phyloP scores from a whole-genome alignment of 2,329 filamentous ascomycete genomes.

The Aschersonia sp. region DNA sequence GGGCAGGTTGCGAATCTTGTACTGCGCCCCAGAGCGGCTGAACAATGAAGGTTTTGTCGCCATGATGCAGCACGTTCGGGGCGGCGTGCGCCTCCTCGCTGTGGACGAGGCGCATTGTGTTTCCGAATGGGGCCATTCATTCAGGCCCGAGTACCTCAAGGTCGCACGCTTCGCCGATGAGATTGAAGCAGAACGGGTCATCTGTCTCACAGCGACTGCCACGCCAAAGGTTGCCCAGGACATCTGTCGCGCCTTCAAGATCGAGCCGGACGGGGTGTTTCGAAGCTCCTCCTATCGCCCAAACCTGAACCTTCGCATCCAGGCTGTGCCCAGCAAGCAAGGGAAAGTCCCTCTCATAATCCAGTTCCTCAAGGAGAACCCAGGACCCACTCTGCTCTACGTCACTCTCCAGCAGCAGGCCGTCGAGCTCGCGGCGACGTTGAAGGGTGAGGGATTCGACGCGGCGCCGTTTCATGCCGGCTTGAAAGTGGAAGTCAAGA shows the following conservation, averaged over 20 bases:
- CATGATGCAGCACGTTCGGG: slow-evolving; percentile 36
- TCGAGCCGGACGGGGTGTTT: slow-evolving; percentile 33
- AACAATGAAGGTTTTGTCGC: slow-evolving; percentile 47
- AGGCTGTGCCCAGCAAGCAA: slow-evolving; percentile 23
- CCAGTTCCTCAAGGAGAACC: slow-evolving; percentile 27
- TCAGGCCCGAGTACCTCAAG: slow-evolving; percentile 7
- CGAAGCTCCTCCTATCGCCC: slow-evolving; percentile 43
- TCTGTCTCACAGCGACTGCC: slow-evolving; percentile 46
- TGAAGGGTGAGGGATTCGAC: slow-evolving; percentile 23
- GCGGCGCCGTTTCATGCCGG: slow-evolving; percentile 35
- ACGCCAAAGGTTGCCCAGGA: slow-evolving; percentile 40
- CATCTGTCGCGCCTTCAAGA: slow-evolving; percentile 36
- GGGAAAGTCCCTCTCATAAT: slow-evolving; percentile 21
- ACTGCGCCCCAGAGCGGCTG: slow-evolving; percentile 43
- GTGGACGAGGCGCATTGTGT: slow-evolving; percentile 46
- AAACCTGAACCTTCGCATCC: slow-evolving; percentile 40
- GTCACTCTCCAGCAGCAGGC: slow-evolving; percentile 40
- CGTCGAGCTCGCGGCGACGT: slow-evolving; percentile 20
- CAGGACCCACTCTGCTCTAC: slow-evolving; percentile 45
- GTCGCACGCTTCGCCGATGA: slow-evolving; percentile 41
- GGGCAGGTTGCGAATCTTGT: slow-evolving; percentile 31
- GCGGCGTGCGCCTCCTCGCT: slow-evolving; percentile 40
- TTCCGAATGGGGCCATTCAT: slow-evolving; percentile 32
- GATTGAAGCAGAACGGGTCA: slow-evolving; percentile 39
- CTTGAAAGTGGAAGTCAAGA: slow-evolving; percentile 29